These are phyloP conservation scores for Porcisia hertigi DNA, from an alignment of 208 protist genomes.

Conservation along the genomic window DNA sequence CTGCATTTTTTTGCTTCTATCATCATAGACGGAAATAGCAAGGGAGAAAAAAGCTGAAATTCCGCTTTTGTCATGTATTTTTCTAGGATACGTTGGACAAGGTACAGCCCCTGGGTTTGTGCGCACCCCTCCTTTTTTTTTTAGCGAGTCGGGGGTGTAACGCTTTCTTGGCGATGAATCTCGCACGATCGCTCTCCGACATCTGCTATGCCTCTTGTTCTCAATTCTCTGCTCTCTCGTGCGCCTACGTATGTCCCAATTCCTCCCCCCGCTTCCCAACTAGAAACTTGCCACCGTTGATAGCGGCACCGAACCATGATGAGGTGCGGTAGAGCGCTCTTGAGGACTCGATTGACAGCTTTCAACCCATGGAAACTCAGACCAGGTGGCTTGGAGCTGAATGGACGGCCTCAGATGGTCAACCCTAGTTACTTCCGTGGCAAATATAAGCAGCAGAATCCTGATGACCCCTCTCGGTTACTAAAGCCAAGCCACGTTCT, in stretches of 20 bases:
- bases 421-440: conserved; percentile 58
- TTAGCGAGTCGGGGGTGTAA: too few relatives aligned
- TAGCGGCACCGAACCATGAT: conserved; percentile 36
- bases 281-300: background rate
- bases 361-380: conserved; percentile 90
- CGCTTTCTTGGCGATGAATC: too few relatives aligned
- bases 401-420: conserved; percentile 86
- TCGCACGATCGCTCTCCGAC: too few relatives aligned
- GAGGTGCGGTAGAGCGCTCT: conserved; percentile 5
- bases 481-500: conserved; percentile 79
- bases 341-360: conserved; percentile 52
- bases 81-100: too few relatives aligned
- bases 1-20: background rate
- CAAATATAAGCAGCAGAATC: conserved; percentile 58
- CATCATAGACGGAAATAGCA: background rate
- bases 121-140: too few relatives aligned
- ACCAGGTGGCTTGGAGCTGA: conserved; percentile 57
- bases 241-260: conserved; percentile 18
- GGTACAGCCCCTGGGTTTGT: too few relatives aligned
- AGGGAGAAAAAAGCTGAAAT: too few relatives aligned
- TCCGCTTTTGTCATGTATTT: conserved; percentile 21
- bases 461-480: conserved; percentile 77
- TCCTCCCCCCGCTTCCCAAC: conserved; percentile 11
- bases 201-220: background rate
- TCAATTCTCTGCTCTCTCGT: conserved; percentile 22